Conservation (phyloP, 768 basidiomycete genomes). For the Boletus sp. region DNA sequence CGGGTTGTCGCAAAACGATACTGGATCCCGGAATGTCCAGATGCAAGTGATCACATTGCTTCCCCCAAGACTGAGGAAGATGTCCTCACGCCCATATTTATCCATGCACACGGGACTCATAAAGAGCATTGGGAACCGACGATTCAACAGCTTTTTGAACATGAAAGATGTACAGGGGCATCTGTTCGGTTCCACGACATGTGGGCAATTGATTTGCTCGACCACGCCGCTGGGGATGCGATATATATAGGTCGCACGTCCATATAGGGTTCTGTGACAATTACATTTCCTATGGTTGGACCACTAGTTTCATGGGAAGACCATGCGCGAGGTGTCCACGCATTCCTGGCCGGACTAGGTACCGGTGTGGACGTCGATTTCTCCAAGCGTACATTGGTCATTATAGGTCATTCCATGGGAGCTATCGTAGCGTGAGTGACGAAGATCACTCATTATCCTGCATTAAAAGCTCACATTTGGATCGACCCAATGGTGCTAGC, state of each 20-base stretch:
- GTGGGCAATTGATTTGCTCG: slow-evolving; percentile 7
- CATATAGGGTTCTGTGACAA: background rate
- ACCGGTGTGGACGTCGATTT: slow-evolving; percentile 5
- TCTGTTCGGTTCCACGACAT: slow-evolving; percentile 1
- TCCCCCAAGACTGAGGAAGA: background rate
- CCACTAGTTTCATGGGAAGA: slow-evolving; percentile 5
- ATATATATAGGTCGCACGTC: background rate
- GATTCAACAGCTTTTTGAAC: background rate
- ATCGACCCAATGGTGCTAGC: background rate
- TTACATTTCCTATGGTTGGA: background rate
- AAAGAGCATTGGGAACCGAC: slow-evolving; percentile 13
- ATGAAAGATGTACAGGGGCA: background rate
- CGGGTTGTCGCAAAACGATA: slow-evolving; percentile 10
- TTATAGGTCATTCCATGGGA: background rate
- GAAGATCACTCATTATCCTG: background rate
- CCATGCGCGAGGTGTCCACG: slow-evolving; percentile 1
- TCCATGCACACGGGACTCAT: background rate
- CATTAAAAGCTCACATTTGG: background rate
- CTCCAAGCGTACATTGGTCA: slow-evolving; percentile 1
- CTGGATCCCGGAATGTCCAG: background rate
- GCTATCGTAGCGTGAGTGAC: background rate
- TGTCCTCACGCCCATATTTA: slow-evolving; percentile 1
- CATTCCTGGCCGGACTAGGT: slow-evolving; percentile 1
- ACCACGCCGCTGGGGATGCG: slow-evolving; percentile 1
- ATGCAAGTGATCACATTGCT: background rate